phyloP scores from a whole-genome alignment of 805 yeast species.

The Candida odintsovae region DNA sequence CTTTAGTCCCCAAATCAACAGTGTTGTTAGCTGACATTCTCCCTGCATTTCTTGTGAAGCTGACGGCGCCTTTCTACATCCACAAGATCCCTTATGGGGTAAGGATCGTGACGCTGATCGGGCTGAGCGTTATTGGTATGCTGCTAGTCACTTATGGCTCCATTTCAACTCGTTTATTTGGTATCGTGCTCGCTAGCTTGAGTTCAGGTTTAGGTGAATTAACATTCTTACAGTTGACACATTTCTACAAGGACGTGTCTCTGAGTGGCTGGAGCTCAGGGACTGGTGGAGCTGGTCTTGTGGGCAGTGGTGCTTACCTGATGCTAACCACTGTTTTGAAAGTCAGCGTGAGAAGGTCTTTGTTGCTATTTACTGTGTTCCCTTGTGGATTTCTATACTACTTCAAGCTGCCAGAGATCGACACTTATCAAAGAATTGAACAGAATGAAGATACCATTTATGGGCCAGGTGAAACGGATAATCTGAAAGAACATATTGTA shows the following conservation, averaged over 20 bases:
- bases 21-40: slow-evolving; percentile 82
- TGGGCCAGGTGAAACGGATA: not conserved
- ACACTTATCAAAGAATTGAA: slow-evolving; percentile 6
- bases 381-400: slow-evolving; percentile 46
- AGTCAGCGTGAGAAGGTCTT: slow-evolving; percentile 45
- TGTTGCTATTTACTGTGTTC: slow-evolving; percentile 52
- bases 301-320: slow-evolving; percentile 72
- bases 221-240: slow-evolving; percentile 83
- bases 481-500: slow-evolving; percentile 1
- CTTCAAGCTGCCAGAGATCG: slow-evolving; percentile 22
- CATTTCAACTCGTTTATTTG: slow-evolving; percentile 44
- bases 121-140: slow-evolving; percentile 71
- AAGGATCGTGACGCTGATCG: slow-evolving; percentile 51
- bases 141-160: slow-evolving; percentile 38
- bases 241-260: slow-evolving; percentile 55
- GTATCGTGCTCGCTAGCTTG: slow-evolving; percentile 72
- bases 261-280: slow-evolving; percentile 90
- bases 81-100: slow-evolving; percentile 53
- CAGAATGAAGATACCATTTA: not conserved
- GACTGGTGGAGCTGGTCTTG: slow-evolving; percentile 92
- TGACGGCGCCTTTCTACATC: slow-evolving; percentile 73
- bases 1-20: slow-evolving; percentile 74
- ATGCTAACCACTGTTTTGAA: slow-evolving; percentile 64
- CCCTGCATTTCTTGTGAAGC: slow-evolving; percentile 72
- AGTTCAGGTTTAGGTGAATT: slow-evolving; percentile 91